Percentiles rank a stretch among this genome's conserved stretches.
Conservation (phyloP, 2,329 filamentous ascomycete genomes). For the Aureobasidium pullulans region DNA sequence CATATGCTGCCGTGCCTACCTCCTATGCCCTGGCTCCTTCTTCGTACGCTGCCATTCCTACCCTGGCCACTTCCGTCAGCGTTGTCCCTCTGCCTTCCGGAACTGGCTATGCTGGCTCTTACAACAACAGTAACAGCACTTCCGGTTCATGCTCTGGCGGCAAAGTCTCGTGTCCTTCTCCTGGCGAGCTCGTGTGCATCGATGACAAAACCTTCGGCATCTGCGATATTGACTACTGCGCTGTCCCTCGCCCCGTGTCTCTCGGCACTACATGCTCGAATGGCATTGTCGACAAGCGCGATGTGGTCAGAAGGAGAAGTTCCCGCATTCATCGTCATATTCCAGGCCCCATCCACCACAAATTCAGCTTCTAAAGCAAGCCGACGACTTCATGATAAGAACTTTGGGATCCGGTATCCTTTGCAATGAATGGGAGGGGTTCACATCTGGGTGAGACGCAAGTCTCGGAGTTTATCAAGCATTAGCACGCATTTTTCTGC, state of each 20-base stretch:
- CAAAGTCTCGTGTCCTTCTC: slow-evolving; percentile 30
- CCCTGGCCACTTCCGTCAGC: neutral
- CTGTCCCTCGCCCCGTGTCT: slow-evolving; percentile 34
- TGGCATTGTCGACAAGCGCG: slow-evolving; percentile 25
- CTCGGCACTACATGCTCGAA: slow-evolving; percentile 35
- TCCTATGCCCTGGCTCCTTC: slow-evolving; percentile 18
- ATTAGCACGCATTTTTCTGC: neutral
- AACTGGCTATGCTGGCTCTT: slow-evolving; percentile 8
- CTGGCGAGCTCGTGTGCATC: slow-evolving; percentile 39
- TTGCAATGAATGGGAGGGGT: neutral
- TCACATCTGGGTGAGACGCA: neutral
- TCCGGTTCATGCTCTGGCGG: slow-evolving; percentile 18
- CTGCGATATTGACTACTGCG: slow-evolving; percentile 36
- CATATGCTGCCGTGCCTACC: too few species aligned
- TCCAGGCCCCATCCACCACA: slow-evolving; percentile 4
- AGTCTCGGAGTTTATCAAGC: neutral
- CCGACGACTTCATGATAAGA: neutral
- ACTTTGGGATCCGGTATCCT: neutral
- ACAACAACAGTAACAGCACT: neutral
- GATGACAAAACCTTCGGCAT: slow-evolving; percentile 35
- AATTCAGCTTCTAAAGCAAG: neutral
- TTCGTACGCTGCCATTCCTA: slow-evolving; percentile 7
- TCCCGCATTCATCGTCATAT: slow-evolving; percentile 17
- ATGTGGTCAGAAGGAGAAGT: slow-evolving; percentile 15
- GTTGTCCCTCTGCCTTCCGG: slow-evolving; percentile 11